Percentiles rank a stretch among this genome's conserved stretches.
Evolutionary conservation across 2,329 filamentous ascomycete genomes (phyloP).

Genomic region (Hypoxylon sp.): DNA sequence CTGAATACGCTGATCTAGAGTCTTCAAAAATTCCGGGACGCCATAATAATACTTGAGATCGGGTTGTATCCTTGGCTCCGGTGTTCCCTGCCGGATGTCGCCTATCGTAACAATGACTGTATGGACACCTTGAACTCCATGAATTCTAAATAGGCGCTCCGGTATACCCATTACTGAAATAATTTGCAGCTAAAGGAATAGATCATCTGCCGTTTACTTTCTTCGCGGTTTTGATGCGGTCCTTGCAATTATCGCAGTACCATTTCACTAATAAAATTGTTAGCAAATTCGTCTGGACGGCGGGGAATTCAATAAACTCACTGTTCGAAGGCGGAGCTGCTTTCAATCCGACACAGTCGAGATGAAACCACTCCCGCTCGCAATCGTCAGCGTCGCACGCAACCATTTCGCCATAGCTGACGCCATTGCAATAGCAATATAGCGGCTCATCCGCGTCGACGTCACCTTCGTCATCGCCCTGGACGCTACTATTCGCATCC

Average conservation of each 20-base stretch:
- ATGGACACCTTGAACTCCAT: constrained; percentile 37
- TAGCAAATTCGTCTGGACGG: constrained; percentile 47
- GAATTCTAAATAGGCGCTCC: constrained; percentile 24
- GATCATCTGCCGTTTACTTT: constrained; percentile 62
- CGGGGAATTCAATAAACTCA: constrained; percentile 58
- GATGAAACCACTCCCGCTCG: constrained; percentile 84
- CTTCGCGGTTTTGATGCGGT: constrained; percentile 69
- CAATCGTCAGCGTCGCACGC: constrained; percentile 81
- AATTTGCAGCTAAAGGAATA: constrained; percentile 2
- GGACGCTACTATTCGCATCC: constrained; percentile 58
- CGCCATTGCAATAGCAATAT: constrained; percentile 84
- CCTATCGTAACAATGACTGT: constrained; percentile 25
- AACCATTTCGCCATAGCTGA: constrained; percentile 88
- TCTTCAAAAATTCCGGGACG: constrained; percentile 30
- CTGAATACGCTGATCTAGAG: too few relatives aligned
- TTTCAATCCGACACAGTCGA: constrained; percentile 83
- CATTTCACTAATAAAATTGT: constrained; percentile 73
- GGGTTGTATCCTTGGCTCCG: constrained; percentile 18
- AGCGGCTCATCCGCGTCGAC: constrained; percentile 77
- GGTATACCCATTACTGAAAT: constrained; percentile 23
- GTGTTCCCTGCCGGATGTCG: constrained; percentile 19
- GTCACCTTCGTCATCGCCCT: constrained; percentile 68
- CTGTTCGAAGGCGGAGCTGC: constrained; percentile 82
- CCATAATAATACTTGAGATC: constrained; percentile 34
- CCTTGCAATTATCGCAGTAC: constrained; percentile 85